Base-by-base conservation (phyloP, 441 rosid genomes). In the Euphorbia corollata region DNA sequence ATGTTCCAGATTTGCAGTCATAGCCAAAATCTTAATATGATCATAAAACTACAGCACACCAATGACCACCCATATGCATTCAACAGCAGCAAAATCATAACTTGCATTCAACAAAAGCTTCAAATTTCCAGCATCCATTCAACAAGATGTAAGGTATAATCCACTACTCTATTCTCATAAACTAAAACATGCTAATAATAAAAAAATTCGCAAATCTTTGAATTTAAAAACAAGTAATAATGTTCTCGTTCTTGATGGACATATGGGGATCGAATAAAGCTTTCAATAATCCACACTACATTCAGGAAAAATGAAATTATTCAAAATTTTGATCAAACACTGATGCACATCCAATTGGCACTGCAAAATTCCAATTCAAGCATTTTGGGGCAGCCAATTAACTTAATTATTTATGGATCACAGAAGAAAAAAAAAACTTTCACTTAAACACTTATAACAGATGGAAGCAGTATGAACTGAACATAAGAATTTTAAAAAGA, bases 21-120 rank as follows among this genome's bases (percentile, higher is more conserved):
- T 27, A 27, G 32, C 32, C 32, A 27, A 67, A 55, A 62, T 55
- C 63, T 61, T 10, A 59, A 32, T 30, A 16, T 10, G 58, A 53
- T 36, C 1, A 9, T 48, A 48, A 30, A 75, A 30, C 45, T 36
- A 45, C 15, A 50, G 24, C 57, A 6, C n/a, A 57, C 18, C 60
- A 34, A 39, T 13, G 15, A 43, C 20, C 20, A 45, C 56, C 30
- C 22, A 38, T 27, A 62, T 16, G 54, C 34, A n/a, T 39, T 12
- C 23, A 30, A 43, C 13, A 23, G n/a, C 34, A 41, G 30, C 32
- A 27, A 30, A 67, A 11, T 8, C 32, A 5, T 39, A 19, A 39
- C 32, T 10, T 6, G 43, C 6, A 61, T 61, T 41, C 19, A 41
- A 36, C 53, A 2, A 36, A 39, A 41, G 18, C 19, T 61, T 61